phyloP scores from a whole-genome alignment of 2,329 filamentous ascomycete species.

The Diaporthe longicolla region DNA sequence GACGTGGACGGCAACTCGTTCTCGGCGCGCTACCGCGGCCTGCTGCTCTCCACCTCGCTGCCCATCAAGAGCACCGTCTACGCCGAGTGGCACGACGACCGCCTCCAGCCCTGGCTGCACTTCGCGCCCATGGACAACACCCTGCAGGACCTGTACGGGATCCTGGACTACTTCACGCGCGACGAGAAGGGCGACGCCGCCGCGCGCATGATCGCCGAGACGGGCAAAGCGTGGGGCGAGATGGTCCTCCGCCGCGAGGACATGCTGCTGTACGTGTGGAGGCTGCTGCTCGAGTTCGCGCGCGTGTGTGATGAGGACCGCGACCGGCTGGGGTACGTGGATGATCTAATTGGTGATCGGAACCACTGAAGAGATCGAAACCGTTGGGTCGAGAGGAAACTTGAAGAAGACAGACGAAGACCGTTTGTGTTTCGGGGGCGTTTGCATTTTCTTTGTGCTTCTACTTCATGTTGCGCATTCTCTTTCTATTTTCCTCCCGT shows the following conservation, averaged over 20 bases:
- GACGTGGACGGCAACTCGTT: constrained; percentile 81
- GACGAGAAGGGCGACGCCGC: constrained; percentile 64
- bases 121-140: constrained; percentile 80
- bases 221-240: constrained; percentile 73
- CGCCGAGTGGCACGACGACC: constrained; percentile 81
- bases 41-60: constrained; percentile 74
- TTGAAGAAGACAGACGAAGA: too few relatives aligned
- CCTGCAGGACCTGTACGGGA: constrained; percentile 75
- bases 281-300: constrained; percentile 72
- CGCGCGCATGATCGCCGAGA: constrained; percentile 72
- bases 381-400: neutral
- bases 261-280: constrained; percentile 76
- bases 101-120: constrained; percentile 79
- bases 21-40: constrained; percentile 73
- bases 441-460: neutral
- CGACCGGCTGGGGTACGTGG: constrained; percentile 60
- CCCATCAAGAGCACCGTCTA: constrained; percentile 82
- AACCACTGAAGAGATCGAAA: neutral
- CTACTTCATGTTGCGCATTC: neutral
- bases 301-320: constrained; percentile 63
- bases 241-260: constrained; percentile 74
- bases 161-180: constrained; percentile 76
- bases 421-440: neutral
- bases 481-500: neutral
- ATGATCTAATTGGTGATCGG: constrained; percentile 51